These are phyloP conservation scores for Agaricus subrufescens DNA, from an alignment of 768 basidiomycete genomes.

Conservation along the genomic window DNA sequence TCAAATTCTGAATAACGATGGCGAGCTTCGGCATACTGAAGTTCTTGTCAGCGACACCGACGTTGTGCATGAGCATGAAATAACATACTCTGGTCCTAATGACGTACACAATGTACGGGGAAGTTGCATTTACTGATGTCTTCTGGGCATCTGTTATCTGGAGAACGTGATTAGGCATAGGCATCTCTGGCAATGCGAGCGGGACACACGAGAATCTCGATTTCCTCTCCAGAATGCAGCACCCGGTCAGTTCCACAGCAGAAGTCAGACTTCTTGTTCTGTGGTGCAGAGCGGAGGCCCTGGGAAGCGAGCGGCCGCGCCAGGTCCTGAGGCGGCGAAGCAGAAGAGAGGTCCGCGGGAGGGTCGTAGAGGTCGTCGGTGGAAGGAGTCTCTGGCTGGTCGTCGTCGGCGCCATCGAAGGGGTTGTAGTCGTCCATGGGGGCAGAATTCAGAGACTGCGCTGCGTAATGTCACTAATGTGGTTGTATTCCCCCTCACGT, in stretches of 20 bases:
- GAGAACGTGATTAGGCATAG: background rate
- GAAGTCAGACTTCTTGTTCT: constrained; percentile 65
- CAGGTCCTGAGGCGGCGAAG: constrained; percentile 34
- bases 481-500: background rate
- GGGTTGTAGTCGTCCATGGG: constrained; percentile 54
- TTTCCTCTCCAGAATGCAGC: constrained; percentile 78
- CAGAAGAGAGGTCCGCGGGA: constrained; percentile 53
- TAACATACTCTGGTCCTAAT: constrained; percentile 75
- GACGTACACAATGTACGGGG: constrained; percentile 92
- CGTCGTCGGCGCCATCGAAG: constrained; percentile 51
- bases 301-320: constrained; percentile 50
- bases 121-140: constrained; percentile 82
- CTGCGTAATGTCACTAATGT: background rate
- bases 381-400: constrained; percentile 49
- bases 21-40: constrained; percentile 72
- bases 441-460: background rate
- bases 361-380: constrained; percentile 51
- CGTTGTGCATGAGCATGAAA: constrained; percentile 1
- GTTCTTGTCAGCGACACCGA: constrained; percentile 7
- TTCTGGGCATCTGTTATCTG: constrained; percentile 96
- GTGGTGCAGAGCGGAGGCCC: constrained; percentile 49
- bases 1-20: constrained; percentile 98
- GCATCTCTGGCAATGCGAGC: constrained; percentile 6
- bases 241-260: constrained; percentile 74
- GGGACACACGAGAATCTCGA: constrained; percentile 67